Conservation (phyloP, 352 stramenopile species). For the Plasmopara muralis region DNA sequence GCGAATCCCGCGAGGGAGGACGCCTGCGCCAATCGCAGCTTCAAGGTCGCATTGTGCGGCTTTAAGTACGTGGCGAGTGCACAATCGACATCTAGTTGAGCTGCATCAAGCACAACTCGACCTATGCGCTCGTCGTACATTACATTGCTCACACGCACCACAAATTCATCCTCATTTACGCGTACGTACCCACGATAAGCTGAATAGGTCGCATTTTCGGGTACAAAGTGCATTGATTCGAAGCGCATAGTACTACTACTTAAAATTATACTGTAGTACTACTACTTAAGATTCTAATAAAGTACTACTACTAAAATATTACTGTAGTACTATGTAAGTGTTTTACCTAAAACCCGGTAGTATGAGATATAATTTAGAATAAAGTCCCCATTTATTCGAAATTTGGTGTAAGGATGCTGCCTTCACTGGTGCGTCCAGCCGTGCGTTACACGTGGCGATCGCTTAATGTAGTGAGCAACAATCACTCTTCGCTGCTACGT, state of each 20-base stretch:
- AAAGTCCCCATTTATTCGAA: neutral
- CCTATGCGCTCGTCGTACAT: slow-evolving; percentile 7
- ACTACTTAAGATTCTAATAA: no score
- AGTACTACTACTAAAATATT: no score
- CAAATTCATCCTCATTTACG: slow-evolving; percentile 42
- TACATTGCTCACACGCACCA: slow-evolving; percentile 40
- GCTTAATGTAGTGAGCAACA: slow-evolving; percentile 3
- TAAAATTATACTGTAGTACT: neutral
- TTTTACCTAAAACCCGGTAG: no score
- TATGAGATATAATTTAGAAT: no score
- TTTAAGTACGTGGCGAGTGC: slow-evolving; percentile 40
- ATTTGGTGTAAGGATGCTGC: slow-evolving; percentile 8
- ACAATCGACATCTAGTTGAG: slow-evolving; percentile 49
- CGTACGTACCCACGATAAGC: slow-evolving; percentile 50
- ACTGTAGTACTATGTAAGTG: no score
- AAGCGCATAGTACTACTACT: neutral
- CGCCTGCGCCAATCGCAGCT: slow-evolving; percentile 51
- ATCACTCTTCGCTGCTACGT: slow-evolving; percentile 7
- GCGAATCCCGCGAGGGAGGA: slow-evolving; percentile 47
- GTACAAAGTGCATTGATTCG: slow-evolving; percentile 29
- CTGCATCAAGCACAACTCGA: slow-evolving; percentile 29
- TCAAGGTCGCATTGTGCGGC: slow-evolving; percentile 37
- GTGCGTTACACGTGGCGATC: slow-evolving; percentile 5
- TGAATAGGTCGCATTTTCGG: slow-evolving; percentile 34
- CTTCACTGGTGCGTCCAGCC: slow-evolving; percentile 10